Base-by-base conservation (phyloP, 2,329 filamentous ascomycete genomes). In the Cryphonectria nitschkei region DNA sequence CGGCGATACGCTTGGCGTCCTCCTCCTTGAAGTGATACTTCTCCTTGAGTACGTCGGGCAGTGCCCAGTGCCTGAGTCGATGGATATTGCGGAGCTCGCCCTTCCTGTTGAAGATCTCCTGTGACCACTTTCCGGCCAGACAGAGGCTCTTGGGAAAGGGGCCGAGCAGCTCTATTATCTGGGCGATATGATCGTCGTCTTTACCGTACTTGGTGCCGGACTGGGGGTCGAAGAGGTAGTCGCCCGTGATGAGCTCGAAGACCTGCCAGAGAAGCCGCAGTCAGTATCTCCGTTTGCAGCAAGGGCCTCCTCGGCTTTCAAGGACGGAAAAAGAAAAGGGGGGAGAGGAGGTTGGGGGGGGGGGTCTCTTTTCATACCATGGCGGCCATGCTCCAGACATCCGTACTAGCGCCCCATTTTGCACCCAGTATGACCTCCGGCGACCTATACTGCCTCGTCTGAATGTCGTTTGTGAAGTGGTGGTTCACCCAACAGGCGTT, bases 401-500 rank as follows among this genome's bases (percentile, higher is more conserved):
- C 96, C 1, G 96, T 98, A 79, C 95, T 98, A n/a, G 96, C 96
- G 75, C 96, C 96, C 96, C 96, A 99, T 84, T 98, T 98, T 3
- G 94, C 90, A 54, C 96, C 96, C 29, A 99, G 85, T 72, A 99
- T 98, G 70, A 99, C 96, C 82, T 99, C 96, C 1, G 96, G 96
- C 1, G 96, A 98, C 70, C 96, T 88, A 81, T 99, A 99, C 82
- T 99, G 96, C 77, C 96, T 88, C 11, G 96, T 99, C 81, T 99
- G 96, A 77, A 99, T 99, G 80, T 99, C 96, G 79, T 99, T 98
- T 78, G 96, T 99, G 82, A 99, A 99, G 82, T 99, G 96, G 80
- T 99, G 96, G 75, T 94, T 94, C 39, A 97, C 95, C 96, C 96
- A 99, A 84, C 96, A 99, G 29, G 96, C 96, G 80, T 99, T 99